phyloP scores from a whole-genome alignment of 768 basidiomycete genomes.

The Macrolepiota albuminosa region DNA sequence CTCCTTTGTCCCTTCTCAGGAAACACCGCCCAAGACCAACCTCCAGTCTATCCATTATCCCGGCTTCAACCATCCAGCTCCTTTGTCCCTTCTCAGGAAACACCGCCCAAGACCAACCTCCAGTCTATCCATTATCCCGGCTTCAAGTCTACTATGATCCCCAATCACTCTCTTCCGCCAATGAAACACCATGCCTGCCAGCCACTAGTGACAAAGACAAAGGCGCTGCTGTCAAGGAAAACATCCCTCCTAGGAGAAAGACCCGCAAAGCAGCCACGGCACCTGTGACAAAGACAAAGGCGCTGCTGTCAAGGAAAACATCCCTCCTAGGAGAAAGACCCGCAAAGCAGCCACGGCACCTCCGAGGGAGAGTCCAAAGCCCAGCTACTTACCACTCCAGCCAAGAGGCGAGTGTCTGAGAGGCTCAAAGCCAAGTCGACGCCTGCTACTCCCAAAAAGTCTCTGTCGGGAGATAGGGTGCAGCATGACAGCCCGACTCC shows the following conservation, averaged over 20 bases:
- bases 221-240: conserved; percentile 52
- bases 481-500: conserved; percentile 22
- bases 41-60: conserved; percentile 62
- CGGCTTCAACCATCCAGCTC: conserved; percentile 39
- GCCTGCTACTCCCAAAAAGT: conserved; percentile 22
- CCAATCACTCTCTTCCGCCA: conserved; percentile 15
- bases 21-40: conserved; percentile 34
- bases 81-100: conserved; percentile 14
- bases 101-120: conserved; percentile 39
- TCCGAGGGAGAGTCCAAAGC: conserved; percentile 13
- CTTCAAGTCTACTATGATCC: conserved; percentile 54
- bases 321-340: conserved; percentile 41
- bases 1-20: conserved; percentile 16
- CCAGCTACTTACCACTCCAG: conserved; percentile 1
- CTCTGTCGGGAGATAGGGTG: conserved; percentile 3
- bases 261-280: conserved; percentile 33
- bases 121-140: conserved; percentile 66
- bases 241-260: conserved; percentile 44
- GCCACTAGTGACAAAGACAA: conserved; percentile 16
- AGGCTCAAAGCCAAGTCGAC: conserved; percentile 18
- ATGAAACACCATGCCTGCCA: conserved; percentile 4
- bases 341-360: conserved; percentile 33
- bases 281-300: conserved; percentile 22
- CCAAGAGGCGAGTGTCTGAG: conserved; percentile 17
- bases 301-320: conserved; percentile 55